phyloP scores from a whole-genome alignment of 2,329 filamentous ascomycete species.

The Triangularia verruculosa region DNA sequence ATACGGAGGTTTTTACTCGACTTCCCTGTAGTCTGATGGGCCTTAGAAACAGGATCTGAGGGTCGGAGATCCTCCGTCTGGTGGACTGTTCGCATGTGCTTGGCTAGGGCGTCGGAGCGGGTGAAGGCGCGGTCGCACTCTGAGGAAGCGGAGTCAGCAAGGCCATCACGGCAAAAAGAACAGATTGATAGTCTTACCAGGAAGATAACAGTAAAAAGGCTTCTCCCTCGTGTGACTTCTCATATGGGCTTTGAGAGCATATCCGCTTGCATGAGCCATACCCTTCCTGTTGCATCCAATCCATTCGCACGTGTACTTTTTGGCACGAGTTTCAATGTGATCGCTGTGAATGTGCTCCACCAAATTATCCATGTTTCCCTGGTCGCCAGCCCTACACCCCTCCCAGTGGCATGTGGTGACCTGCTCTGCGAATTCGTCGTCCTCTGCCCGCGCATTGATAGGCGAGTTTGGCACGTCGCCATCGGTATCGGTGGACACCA shows the following conservation, averaged over 20 bases:
- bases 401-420: constrained; percentile 78
- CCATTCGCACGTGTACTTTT: constrained; percentile 99
- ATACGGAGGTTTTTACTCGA: constrained; percentile 56
- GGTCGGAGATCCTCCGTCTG: constrained; percentile 92
- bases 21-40: constrained; percentile 53
- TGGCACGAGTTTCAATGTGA: constrained; percentile 89
- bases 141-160: constrained; percentile 37
- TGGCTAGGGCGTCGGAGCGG: constrained; percentile 88
- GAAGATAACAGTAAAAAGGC: constrained; percentile 93
- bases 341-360: constrained; percentile 87
- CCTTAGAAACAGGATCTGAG: constrained; percentile 70
- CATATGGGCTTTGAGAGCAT: constrained; percentile 96
- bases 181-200: constrained; percentile 56
- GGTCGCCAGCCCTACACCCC: constrained; percentile 66
- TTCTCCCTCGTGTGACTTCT: constrained; percentile 97
- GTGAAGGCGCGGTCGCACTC: constrained; percentile 98
- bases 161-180: background rate
- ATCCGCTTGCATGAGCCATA: constrained; percentile 88
- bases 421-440: constrained; percentile 74
- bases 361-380: constrained; percentile 76
- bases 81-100: constrained; percentile 98
- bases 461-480: constrained; percentile 77
- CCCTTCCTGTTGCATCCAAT: constrained; percentile 83
- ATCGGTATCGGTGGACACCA: constrained; percentile 87
- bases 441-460: constrained; percentile 63